Evolutionary conservation across 805 yeast species (phyloP), one percentile per base, ranked within the genome.

Genomic region (Candida sithepensis): DNA sequence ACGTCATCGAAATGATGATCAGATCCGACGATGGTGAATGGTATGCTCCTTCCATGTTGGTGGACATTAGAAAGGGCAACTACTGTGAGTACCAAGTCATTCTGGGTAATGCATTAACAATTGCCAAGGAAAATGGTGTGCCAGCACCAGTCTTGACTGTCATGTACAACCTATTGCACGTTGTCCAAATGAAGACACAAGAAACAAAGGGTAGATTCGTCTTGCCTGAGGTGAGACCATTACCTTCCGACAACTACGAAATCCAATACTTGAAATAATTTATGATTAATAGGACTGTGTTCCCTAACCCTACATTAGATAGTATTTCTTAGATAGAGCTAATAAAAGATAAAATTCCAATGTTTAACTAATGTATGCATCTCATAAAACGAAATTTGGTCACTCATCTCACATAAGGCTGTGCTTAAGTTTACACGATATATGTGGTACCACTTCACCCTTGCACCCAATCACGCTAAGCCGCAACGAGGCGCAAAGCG

Each of bases 31-130:
- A 67, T 28, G 67, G 65, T 8, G 64, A 57, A 40, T 66, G 69
- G 59, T 75, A 72, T 47, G 62, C 73, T 28, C 78, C 78, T 5
- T 75, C 79, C 10, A 75, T 75, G 79, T 58, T 71, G 42, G 70
- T 75, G n/a, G 79, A 75, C 51, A 58, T 66, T 19, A 60, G 72
- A 52, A 70, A 74, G 50, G 67, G 67, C 16, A 68, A 73, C 42
- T 67, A 65, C 44, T 65, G 70, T 45, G 80, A 75, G 57, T 66
- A 71, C 48, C 72, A 70, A 43, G 67, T 67, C 24, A 72, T 75
- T 43, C 46, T 75, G 36, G 78, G 78, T 21, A 75, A 73, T 28
- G 69, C 68, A n/a, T 48, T 66, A 45, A 59, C 56, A 1, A 57
- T 60, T 33, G 70, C 68, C 18, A 52, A 56, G 32, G 56, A 59